phyloP scores from a whole-genome alignment of 306 rosid species.

The Dryas octopetala region DNA sequence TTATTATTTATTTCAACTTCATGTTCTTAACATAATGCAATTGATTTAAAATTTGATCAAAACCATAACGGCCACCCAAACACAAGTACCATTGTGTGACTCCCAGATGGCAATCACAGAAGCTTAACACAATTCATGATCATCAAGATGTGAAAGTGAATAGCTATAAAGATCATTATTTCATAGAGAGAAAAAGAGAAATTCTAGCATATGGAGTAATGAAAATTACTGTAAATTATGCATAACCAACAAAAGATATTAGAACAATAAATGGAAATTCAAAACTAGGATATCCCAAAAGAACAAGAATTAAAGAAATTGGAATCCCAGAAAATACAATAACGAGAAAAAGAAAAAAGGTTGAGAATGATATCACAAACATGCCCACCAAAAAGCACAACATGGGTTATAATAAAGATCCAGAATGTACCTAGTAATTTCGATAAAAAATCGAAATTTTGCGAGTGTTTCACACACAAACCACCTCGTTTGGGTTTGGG shows the following conservation, averaged over 20 bases:
- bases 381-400: neutral
- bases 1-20: neutral
- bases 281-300: neutral
- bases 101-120: too few species aligned
- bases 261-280: neutral
- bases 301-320: neutral
- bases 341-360: neutral
- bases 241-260: too few species aligned
- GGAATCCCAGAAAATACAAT: neutral
- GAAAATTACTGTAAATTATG: too few species aligned
- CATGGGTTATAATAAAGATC: neutral
- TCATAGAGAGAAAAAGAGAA: too few species aligned
- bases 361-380: neutral
- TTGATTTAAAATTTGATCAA: neutral
- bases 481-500: neutral
- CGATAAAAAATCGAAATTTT: neutral
- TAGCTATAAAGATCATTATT: too few species aligned
- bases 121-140: too few species aligned
- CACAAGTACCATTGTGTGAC: too few species aligned
- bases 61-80: too few species aligned
- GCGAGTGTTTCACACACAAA: neutral
- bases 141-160: too few species aligned
- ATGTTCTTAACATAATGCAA: neutral
- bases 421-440: slow-evolving; percentile 4
- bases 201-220: too few species aligned